Base-by-base conservation (phyloP, 345 rosid species). In the Eucalyptus pauciflora region DNA sequence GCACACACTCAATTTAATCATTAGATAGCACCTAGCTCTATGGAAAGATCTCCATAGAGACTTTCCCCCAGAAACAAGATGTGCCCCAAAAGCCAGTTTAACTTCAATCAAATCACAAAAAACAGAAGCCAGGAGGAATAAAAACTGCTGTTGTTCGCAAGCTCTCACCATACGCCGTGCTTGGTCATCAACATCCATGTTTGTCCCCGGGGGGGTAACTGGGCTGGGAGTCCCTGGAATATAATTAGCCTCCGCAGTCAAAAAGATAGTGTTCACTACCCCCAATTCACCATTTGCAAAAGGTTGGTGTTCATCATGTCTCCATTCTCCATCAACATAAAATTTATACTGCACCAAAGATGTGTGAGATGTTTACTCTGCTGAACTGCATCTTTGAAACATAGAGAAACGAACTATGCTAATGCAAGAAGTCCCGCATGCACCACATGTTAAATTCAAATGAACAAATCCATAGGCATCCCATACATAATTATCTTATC, bases 251-350 rank as follows among this genome's bases (percentile, higher is more conserved):
- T 95, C 96, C 56, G 90, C 89, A 79, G 94, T 89, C 91, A 96
- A 88, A 87, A 92, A 90, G 89, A 97, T 88, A 64, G 95, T 95
- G 92, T 98, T 98, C 92, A 96, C 95, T 83, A 93, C 86, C 87
- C 98, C 99, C 90, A 91, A 96, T 88, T 89, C 91, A 76, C 95
- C 93, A 25, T 69, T 92, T 79, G 95, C 95, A 91, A 88, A 90
- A 51, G 94, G 94, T 90, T 94, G 96, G 50, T 90, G 95, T 91
- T 96, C 98, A 93, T 97, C 99, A 45, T 97, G 95, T 90, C 94
- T 94, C 99, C 99, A 96, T 90, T 96, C 95, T 91, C 95, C 99
- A 93, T 98, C 99, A 80, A 98, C 97, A 90, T 71, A 91, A 91
- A 98, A 98, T 90, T 97, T 98, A 92, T 90, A 98, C 99, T 98